A percentile compares a stretch with the other conserved stretches of the same genome.
Evolutionary conservation across 371 early-diverging fungal genomes (phyloP).

Genomic region (Dichotomocladium elegans): DNA sequence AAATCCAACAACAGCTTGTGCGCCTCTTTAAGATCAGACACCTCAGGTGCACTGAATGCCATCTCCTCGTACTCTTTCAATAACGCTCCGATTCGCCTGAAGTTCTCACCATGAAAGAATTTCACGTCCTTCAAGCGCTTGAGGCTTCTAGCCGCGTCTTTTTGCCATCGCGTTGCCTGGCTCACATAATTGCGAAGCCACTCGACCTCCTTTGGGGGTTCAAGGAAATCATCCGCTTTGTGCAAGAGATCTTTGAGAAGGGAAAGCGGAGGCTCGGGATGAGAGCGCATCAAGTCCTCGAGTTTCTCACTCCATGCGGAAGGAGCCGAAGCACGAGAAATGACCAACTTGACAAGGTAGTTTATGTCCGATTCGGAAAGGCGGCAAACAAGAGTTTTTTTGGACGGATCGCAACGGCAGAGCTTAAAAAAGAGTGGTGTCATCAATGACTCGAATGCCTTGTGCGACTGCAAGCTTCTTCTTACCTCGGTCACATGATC

Average conservation of each 20-base stretch:
- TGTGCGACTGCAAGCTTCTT: too few species aligned
- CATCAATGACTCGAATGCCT: too few species aligned
- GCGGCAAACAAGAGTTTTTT: conserved; percentile 45
- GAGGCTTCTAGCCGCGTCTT: conserved; percentile 15
- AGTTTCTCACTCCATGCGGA: conserved; percentile 42
- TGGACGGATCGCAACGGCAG: conserved; percentile 47
- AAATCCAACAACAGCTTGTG: conserved; percentile 3
- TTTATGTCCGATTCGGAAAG: conserved; percentile 51
- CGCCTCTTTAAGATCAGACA: conserved; percentile 6
- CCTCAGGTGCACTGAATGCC: conserved; percentile 14
- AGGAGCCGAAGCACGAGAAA: conserved; percentile 17
- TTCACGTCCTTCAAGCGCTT: conserved; percentile 2
- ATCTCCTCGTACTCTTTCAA: conserved; percentile 5
- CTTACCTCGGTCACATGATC: conserved; percentile 59
- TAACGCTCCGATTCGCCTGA: conserved; percentile 7
- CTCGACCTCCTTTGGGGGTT: conserved; percentile 8
- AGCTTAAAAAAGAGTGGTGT: too few species aligned
- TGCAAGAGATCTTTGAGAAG: conserved; percentile 41
- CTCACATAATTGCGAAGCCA: conserved; percentile 14
- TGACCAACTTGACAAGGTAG: conserved; percentile 26
- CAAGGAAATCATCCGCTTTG: conserved; percentile 46
- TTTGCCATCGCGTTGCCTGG: conserved; percentile 11
- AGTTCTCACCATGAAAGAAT: conserved; percentile 1
- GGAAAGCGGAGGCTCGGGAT: conserved; percentile 50
- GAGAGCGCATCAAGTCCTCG: conserved; percentile 28